Percentiles rank a stretch among this genome's conserved stretches.
These are phyloP conservation scores for Myriosclerotinia curreyana DNA, from an alignment of 2,329 filamentous ascomycete species.

Conservation along the genomic window DNA sequence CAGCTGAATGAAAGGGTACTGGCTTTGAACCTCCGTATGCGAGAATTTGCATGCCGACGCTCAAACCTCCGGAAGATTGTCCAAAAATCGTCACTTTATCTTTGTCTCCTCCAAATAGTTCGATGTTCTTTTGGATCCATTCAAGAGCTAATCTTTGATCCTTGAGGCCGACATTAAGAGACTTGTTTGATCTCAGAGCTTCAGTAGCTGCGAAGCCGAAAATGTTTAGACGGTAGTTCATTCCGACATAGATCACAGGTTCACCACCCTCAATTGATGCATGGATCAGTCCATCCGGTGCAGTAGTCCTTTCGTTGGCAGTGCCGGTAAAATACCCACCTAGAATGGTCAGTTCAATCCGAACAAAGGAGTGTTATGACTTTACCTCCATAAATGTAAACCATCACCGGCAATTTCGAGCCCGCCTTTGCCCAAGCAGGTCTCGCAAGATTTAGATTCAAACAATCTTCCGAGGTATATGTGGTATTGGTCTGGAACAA, in stretches of 20 bases:
- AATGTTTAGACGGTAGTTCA: constrained; percentile 51
- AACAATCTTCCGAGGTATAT: constrained; percentile 55
- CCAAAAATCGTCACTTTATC: constrained; percentile 58
- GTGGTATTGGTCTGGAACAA: constrained; percentile 42
- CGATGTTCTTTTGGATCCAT: constrained; percentile 59
- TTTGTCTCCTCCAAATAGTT: constrained; percentile 56
- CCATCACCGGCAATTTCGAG: constrained; percentile 60
- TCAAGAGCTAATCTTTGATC: constrained; percentile 43
- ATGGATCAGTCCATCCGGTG: constrained; percentile 47
- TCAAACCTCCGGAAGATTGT: constrained; percentile 51
- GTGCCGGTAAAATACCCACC: constrained; percentile 26
- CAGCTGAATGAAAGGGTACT: constrained; percentile 47
- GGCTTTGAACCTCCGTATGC: constrained; percentile 47
- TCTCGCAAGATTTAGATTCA: constrained; percentile 56
- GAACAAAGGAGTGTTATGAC: constrained; percentile 24
- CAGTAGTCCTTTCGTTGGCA: constrained; percentile 23
- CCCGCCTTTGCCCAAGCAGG: constrained; percentile 51
- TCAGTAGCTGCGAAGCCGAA: constrained; percentile 66
- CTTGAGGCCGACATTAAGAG: constrained; percentile 41
- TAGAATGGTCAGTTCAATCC: constrained; percentile 1
- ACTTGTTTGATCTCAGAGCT: constrained; percentile 41
- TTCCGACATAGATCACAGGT: constrained; percentile 55
- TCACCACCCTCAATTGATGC: constrained; percentile 46
- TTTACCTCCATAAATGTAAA: constrained; percentile 65
- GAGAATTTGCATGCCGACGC: constrained; percentile 49